phyloP scores from a whole-genome alignment of 495 filamentous ascomycete species.

The Trichoderma virens region DNA sequence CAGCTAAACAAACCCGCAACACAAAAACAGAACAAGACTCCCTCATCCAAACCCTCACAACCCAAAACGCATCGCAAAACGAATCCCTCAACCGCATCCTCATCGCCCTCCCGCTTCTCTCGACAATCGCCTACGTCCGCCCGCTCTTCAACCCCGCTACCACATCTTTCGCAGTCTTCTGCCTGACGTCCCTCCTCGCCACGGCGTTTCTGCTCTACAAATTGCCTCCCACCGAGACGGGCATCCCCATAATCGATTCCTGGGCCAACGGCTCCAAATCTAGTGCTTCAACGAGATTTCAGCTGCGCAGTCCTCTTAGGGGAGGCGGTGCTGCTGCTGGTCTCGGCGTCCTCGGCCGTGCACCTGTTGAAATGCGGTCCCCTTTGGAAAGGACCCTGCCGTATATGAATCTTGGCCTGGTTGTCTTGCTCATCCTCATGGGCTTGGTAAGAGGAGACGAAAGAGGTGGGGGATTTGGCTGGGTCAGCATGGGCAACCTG shows the following conservation, averaged over 20 bases:
- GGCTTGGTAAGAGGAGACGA: slow-evolving; percentile 21
- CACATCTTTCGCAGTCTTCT: slow-evolving; percentile 41
- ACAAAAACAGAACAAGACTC: slow-evolving; percentile 56
- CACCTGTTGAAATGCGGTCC: slow-evolving; percentile 12
- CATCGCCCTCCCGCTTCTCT: slow-evolving; percentile 47
- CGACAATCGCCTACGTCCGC: slow-evolving; percentile 45
- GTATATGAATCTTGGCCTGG: slow-evolving; percentile 38
- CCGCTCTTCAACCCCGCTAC: slow-evolving; percentile 30
- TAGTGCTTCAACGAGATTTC: no score
- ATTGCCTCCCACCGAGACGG: slow-evolving; percentile 33
- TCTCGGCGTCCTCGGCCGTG: not conserved
- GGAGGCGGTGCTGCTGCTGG: no score
- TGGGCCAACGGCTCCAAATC: slow-evolving; percentile 13
- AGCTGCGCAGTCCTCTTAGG: not conserved
- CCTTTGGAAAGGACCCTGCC: slow-evolving; percentile 41
- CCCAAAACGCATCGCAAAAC: slow-evolving; percentile 52
- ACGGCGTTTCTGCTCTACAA: slow-evolving; percentile 46
- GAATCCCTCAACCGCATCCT: slow-evolving; percentile 50
- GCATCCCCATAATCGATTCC: slow-evolving; percentile 28
- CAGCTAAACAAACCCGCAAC: slow-evolving; percentile 15
- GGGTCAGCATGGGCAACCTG: slow-evolving; percentile 26
- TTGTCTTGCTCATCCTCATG: slow-evolving; percentile 27
- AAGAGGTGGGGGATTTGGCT: slow-evolving; percentile 13
- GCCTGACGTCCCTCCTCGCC: slow-evolving; percentile 49
- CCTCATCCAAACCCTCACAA: slow-evolving; percentile 50